A percentile compares a stretch with the other conserved stretches of the same genome.
Conservation (phyloP, 2,329 filamentous ascomycete species). For the Gaeumannomyces sp. region DNA sequence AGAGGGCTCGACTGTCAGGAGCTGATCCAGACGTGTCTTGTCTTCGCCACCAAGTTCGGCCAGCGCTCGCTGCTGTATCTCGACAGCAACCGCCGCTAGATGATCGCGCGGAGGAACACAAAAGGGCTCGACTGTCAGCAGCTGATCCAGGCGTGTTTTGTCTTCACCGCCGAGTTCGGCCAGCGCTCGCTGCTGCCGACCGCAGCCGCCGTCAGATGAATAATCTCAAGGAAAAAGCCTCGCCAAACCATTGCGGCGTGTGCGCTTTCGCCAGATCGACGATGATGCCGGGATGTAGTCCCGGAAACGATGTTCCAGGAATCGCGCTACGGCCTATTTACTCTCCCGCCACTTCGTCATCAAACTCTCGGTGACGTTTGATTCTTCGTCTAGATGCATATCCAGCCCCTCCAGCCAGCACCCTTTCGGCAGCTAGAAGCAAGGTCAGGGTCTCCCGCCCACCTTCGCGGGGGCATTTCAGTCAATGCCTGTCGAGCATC, state of each 20-base stretch:
- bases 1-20: slow-evolving; percentile 83
- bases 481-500: slow-evolving; percentile 16
- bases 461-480: neutral
- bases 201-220: slow-evolving; percentile 94
- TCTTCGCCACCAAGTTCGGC: slow-evolving; percentile 98
- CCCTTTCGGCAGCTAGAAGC: too few relatives aligned
- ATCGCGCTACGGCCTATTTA: too few relatives aligned
- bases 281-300: too few relatives aligned
- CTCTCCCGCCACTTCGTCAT: too few relatives aligned
- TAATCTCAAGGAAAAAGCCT: slow-evolving; percentile 91
- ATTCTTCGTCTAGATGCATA: too few relatives aligned
- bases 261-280: too few relatives aligned
- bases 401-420: too few relatives aligned
- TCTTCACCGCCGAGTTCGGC: slow-evolving; percentile 98
- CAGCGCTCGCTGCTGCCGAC: slow-evolving; percentile 90
- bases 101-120: too few relatives aligned
- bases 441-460: too few relatives aligned
- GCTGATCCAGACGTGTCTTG: slow-evolving; percentile 94
- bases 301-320: too few relatives aligned
- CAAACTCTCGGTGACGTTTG: too few relatives aligned
- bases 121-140: slow-evolving; percentile 83
- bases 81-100: slow-evolving; percentile 90
- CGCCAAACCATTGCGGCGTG: too few relatives aligned
- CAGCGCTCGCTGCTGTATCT: slow-evolving; percentile 92
- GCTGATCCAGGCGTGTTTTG: slow-evolving; percentile 94